Base-by-base conservation (phyloP, 2,329 filamentous ascomycete genomes). In the Dryadomyces quercus-mongolicae region DNA sequence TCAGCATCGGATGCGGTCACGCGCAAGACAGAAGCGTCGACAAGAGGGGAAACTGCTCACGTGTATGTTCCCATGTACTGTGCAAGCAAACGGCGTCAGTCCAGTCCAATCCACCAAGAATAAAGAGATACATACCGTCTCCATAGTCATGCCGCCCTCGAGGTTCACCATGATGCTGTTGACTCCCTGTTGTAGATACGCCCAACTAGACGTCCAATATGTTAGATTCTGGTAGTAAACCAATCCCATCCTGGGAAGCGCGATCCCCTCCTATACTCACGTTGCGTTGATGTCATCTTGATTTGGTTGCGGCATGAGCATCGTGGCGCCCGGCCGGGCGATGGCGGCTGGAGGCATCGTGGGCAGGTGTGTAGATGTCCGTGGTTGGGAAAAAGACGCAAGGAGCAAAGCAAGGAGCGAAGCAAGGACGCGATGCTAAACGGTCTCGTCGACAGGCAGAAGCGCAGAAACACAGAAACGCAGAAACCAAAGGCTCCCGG, bases 61-160 rank as follows among this genome's bases (percentile, higher is more conserved):
- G 92, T 96, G 72, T 97, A 97, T 57, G 96, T 83, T 55, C 88
- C 89, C 92, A 97, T 96, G 71, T 97, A 97, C 76, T 86, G 57
- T 36, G 62, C n/a, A n/a, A n/a, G n/a, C n/a, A 57, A 12, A 51
- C 20, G 16, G 4, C 7, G 7, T 5, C 7, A n/a, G n/a, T 18
- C 40, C 38, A 49, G 21, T 16, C 49, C 49, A 21, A 22, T 58
- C 25, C 4, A 4, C 9, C 9, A 4, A 38, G 22, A 42, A 49
- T 12, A 45, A 6, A 3, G 13, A 42, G 2, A 22, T 9, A 55
- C 80, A 65, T 74, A 87, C 84, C 62, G 88, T 92, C 63, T 86
- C 82, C 84, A 97, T 90, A 65, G 96, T 91, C 71, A 98, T 87
- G 57, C 93, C 93, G 60, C 89, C 86, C 64, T 92, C 87, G 31